Conservation (phyloP, 2,329 filamentous ascomycete species). For the Xylariales sp. region DNA sequence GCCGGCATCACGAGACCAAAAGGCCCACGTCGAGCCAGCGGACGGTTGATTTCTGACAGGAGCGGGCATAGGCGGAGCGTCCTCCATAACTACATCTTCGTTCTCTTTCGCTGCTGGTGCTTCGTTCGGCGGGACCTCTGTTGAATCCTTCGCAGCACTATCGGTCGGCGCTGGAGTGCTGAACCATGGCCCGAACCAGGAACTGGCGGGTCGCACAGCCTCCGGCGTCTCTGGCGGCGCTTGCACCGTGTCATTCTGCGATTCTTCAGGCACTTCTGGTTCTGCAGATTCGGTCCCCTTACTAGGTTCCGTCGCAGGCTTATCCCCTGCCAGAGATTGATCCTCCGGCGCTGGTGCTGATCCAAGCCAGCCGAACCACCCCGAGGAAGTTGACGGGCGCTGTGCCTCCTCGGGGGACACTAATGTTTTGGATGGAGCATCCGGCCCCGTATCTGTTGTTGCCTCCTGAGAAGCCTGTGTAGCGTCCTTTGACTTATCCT, state of each 20-base stretch:
- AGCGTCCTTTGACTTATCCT: no score
- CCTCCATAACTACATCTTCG: conserved; percentile 39
- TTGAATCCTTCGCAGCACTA: conserved; percentile 9
- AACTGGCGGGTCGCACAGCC: conserved; percentile 20
- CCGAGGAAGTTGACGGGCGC: conserved; percentile 32
- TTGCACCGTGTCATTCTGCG: conserved; percentile 2
- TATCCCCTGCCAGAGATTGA: conserved; percentile 10
- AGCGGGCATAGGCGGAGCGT: conserved; percentile 31
- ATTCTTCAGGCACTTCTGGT: conserved; percentile 7
- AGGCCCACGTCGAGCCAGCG: conserved; percentile 69
- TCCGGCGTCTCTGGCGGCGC: conserved; percentile 11
- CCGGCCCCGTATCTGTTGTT: no score
- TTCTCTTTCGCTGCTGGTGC: conserved; percentile 25
- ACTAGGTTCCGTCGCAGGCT: conserved; percentile 12
- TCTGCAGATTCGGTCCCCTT: conserved; percentile 17
- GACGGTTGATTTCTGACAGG: conserved; percentile 30
- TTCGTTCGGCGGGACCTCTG: conserved; percentile 15
- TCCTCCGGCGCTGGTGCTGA: conserved; percentile 20
- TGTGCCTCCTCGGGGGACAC: not conserved
- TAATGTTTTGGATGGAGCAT: conserved; percentile 10
- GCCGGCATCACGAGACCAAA: conserved; percentile 64
- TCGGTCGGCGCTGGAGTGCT: conserved; percentile 13
- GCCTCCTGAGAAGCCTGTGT: not conserved
- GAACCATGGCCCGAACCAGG: conserved; percentile 33
- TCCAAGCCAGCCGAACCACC: conserved; percentile 53